Conservation (phyloP, 2,329 filamentous ascomycete species). For the Escovopsis sp. region DNA sequence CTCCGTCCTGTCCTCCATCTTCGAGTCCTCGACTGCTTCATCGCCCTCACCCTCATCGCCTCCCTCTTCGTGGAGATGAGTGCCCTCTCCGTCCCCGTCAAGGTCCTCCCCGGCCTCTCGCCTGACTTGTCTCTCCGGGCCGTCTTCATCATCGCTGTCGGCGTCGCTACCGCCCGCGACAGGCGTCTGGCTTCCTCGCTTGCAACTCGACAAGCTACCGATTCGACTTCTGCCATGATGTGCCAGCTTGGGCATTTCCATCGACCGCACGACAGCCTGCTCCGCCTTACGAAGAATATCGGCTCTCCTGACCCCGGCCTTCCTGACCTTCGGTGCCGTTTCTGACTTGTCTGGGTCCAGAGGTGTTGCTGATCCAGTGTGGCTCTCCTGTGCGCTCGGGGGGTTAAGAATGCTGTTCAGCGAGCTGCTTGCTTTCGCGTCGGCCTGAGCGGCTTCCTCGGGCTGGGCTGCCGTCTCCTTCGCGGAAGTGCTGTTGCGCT, state of each 20-base stretch:
- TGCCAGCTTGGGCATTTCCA: conserved; percentile 33
- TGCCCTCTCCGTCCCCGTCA: conserved; percentile 31
- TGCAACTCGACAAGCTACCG: conserved; percentile 37
- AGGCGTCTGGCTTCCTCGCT: conserved; percentile 27
- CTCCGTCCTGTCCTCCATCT: conserved; percentile 14
- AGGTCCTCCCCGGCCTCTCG: conserved; percentile 20
- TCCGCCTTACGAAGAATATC: conserved; percentile 50
- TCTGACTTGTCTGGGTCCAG: conserved; percentile 27
- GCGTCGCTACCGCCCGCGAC: conserved; percentile 21
- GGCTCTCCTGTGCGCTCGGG: conserved; percentile 23
- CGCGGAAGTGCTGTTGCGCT: conserved; percentile 21
- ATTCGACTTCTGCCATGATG: conserved; percentile 29
- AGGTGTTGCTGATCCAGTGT: conserved; percentile 19
- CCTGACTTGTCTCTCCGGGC: conserved; percentile 24
- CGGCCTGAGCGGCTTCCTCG: conserved; percentile 19
- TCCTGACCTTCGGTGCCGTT: conserved; percentile 24
- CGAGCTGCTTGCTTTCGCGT: conserved; percentile 20
- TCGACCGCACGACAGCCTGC: conserved; percentile 35
- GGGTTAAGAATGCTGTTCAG: conserved; percentile 30
- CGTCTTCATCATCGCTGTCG: conserved; percentile 26
- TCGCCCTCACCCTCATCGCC: conserved; percentile 12
- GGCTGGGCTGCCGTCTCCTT: conserved; percentile 26
- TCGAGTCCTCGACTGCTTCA: conserved; percentile 12
- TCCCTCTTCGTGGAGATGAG: conserved; percentile 13
- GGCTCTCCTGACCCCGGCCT: conserved; percentile 34